Percentiles rank a stretch among this genome's conserved stretches.
Conservation (phyloP, 2,329 filamentous ascomycete species). For the Byssoonygena ceratinophila region DNA sequence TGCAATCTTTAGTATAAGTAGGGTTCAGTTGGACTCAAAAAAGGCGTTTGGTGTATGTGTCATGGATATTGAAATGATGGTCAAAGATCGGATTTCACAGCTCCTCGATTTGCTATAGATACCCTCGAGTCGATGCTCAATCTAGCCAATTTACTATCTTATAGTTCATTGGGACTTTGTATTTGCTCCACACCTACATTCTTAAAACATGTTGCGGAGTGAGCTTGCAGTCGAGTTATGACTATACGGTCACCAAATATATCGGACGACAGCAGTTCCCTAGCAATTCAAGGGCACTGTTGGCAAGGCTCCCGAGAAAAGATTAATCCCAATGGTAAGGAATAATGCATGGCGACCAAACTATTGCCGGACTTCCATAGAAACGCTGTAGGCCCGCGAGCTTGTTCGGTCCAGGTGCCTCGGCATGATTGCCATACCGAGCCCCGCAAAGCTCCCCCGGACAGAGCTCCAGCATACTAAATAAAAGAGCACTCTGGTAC, state of each 20-base stretch:
- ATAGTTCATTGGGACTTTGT: background rate
- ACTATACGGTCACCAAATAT: too few relatives aligned
- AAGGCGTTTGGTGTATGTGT: conserved; percentile 21
- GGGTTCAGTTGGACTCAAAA: background rate
- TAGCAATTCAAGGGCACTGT: too few relatives aligned
- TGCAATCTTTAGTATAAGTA: background rate
- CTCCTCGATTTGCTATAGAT: conserved; percentile 42
- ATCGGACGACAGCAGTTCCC: too few relatives aligned
- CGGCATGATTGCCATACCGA: conserved; percentile 3
- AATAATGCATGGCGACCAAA: too few relatives aligned
- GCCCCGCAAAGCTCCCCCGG: conserved; percentile 4
- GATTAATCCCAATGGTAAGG: too few relatives aligned
- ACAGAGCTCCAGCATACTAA: conserved; percentile 1
- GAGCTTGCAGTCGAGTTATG: background rate
- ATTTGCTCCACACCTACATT: background rate
- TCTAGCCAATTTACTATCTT: conserved; percentile 26
- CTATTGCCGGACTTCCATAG: too few relatives aligned
- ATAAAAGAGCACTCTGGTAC: background rate
- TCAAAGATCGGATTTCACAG: conserved; percentile 33
- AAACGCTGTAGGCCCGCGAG: too few relatives aligned
- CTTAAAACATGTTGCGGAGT: background rate
- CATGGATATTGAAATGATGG: conserved; percentile 15
- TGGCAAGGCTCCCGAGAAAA: too few relatives aligned
- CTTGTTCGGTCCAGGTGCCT: background rate
- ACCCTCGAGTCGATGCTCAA: conserved; percentile 42